Evolutionary conservation across 495 filamentous ascomycete species (phyloP).

Genomic region (Cenococcum geophilum): DNA sequence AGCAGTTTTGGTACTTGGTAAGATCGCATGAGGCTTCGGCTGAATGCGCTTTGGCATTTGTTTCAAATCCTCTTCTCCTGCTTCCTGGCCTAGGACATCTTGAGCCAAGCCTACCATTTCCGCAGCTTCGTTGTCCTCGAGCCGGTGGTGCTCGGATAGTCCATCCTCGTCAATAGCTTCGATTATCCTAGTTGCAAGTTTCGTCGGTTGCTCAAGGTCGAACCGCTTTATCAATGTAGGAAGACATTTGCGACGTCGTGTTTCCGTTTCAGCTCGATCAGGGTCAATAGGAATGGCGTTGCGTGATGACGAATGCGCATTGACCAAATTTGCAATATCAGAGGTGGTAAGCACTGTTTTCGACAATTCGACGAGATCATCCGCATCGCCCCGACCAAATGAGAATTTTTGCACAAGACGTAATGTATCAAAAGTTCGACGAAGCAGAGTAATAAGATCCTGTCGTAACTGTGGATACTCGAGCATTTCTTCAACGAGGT

Average conservation of each 20-base stretch:
- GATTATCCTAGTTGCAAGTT: slow-evolving; percentile 63
- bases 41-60: slow-evolving; percentile 25
- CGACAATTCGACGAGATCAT: slow-evolving; percentile 78
- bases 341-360: slow-evolving; percentile 74
- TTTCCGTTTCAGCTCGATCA: slow-evolving; percentile 10
- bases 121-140: slow-evolving; percentile 64
- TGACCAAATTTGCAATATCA: slow-evolving; percentile 53
- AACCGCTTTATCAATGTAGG: slow-evolving; percentile 53
- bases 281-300: slow-evolving; percentile 20
- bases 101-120: slow-evolving; percentile 62
- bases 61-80: slow-evolving; percentile 41
- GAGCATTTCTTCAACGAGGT: slow-evolving; percentile 72
- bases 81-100: slow-evolving; percentile 58
- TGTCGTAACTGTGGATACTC: slow-evolving; percentile 58
- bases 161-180: slow-evolving; percentile 91
- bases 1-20: slow-evolving; percentile 18
- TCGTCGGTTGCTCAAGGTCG: slow-evolving; percentile 58
- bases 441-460: slow-evolving; percentile 58
- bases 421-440: slow-evolving; percentile 75
- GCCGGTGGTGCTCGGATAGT: slow-evolving; percentile 66
- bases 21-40: slow-evolving; percentile 21
- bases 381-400: slow-evolving; percentile 84
- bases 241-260: slow-evolving; percentile 41
- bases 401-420: slow-evolving; percentile 90
- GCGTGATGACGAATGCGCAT: slow-evolving; percentile 26